Conservation (phyloP, 1,284 basidiomycete genomes). For the Papiliotrema laurentii region DNA sequence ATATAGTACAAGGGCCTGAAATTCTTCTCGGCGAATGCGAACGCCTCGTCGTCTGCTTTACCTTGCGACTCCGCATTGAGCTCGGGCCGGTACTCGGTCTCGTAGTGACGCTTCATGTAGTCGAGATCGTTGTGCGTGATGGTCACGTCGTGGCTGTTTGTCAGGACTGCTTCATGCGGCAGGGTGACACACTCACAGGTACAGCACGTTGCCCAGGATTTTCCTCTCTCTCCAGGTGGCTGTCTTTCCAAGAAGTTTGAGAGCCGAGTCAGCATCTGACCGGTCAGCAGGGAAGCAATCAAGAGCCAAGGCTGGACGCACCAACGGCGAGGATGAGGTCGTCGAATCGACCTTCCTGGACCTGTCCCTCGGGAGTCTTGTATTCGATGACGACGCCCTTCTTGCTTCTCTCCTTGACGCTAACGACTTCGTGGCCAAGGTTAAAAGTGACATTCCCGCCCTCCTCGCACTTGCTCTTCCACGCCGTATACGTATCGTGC, state of each 20-base stretch:
- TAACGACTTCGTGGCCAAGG: conserved; percentile 3
- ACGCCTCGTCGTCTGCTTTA: conserved; percentile 9
- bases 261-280: conserved; percentile 3
- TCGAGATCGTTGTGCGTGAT: conserved; percentile 6
- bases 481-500: conserved; percentile 3
- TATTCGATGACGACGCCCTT: conserved; percentile 1
- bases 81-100: conserved; percentile 6
- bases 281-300: neutral
- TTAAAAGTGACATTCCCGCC: conserved; percentile 3
- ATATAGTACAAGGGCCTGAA: conserved; percentile 8
- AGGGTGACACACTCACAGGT: neutral
- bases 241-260: neutral
- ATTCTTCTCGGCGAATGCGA: conserved; percentile 8
- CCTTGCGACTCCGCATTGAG: conserved; percentile 5
- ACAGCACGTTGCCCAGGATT: conserved; percentile 6
- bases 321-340: conserved; percentile 2
- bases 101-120: conserved; percentile 9
- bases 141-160: conserved; percentile 3
- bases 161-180: neutral
- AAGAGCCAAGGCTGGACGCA: neutral
- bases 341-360: neutral
- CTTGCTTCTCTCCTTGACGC: neutral
- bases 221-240: conserved; percentile 6
- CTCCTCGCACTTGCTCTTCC: conserved; percentile 1
- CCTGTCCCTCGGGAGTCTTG: neutral